Evolutionary conservation across 163 green algal species (phyloP), one percentile per base, ranked within the genome.

Genomic region (Prototheca cutis): DNA sequence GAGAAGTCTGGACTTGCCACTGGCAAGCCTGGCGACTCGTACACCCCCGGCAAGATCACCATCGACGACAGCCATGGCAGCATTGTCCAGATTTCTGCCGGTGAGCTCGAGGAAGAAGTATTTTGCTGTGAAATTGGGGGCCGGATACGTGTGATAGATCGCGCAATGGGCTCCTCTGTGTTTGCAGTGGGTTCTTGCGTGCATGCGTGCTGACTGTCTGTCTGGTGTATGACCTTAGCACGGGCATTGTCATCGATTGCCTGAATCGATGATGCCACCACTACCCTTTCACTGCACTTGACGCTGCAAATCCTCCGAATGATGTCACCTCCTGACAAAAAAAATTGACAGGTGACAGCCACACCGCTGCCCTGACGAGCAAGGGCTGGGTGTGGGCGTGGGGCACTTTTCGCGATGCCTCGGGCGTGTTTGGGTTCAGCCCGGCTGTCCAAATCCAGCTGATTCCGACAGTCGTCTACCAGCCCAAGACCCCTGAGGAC

Each of bases 331-430:
- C n/a, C n/a, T n/a, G n/a, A n/a, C n/a, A n/a, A n/a, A n/a, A n/a
- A n/a, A n/a, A n/a, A n/a, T 2, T 24, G 48, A 75, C 81, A 58
- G 88, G 89, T 0, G 89, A 95, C 67, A 87, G 80, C 62, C 88
- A 95, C 74, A 88, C 82, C 2, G 67, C 80, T 30, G 85, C 77
- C 1, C 61, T 96, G 27, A 78, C 75, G 15, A 53, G 67, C 6
- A 36, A 74, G 27, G 89, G 87, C 13, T 55, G 53, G 19, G 71
- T 94, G 25, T 93, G 74, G 21, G 88, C 67, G 4, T 95, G 87
- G 80, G 88, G 89, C 42, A 79, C 72, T 45, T 95, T 87, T 62
- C 75, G 88, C 40, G 65, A 81, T 33, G 63, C 65, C 36, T 79
- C 71, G 30, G 84, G 83, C 21, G 67, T 87, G 15, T 85, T 74